Base-by-base conservation (phyloP, 768 basidiomycete species). In the Russula foetens region DNA sequence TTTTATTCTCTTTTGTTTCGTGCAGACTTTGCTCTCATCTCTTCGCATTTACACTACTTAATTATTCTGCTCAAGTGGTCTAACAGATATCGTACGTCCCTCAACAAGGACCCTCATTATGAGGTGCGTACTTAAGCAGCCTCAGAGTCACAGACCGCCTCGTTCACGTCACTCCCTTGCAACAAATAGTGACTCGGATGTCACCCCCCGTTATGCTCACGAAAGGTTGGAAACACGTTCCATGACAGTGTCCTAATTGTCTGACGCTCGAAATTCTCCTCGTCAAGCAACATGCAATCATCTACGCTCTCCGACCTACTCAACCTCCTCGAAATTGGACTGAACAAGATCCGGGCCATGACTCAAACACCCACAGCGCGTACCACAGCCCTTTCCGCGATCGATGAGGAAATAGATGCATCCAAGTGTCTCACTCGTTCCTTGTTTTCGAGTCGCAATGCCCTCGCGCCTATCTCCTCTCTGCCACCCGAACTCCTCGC, bases 401-500 rank as follows among this genome's bases (percentile, higher is more conserved):
- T 63, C 11, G 47, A 53, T 19, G 38, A 60, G 31, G 47, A 64
- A 5, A 47, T 62, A 11, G 45, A 56, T 0, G 35, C 39, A 1
- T 23, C 48, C 21, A 56, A 24, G 45, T 41, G n/a, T 19, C 45
- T 28, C 46, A 17, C 50, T 14, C 41, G 1, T 43, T 17, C 54
- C n/a, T 17, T 58, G 14, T 44, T 51, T 17, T 53, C 46, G 24
- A 44, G 46, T 17, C 60, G 55, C 24, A 64, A 62, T 14, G 39
- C 44, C 45, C 39, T 64, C 11, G 29, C n/a, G 1, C 49, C 44
- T 5, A 53, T 64, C 48, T 62, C 33, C 45, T 7, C 43, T 9
- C 54, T 64, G 0, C 60, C 63, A 1, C 52, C 63, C n/a, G 63
- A 64, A 28, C 39, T 64, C 12, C 63, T 64, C 17, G n/a, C 56